Conservation (phyloP, 495 filamentous ascomycete genomes). For the Penicillium roqueforti region DNA sequence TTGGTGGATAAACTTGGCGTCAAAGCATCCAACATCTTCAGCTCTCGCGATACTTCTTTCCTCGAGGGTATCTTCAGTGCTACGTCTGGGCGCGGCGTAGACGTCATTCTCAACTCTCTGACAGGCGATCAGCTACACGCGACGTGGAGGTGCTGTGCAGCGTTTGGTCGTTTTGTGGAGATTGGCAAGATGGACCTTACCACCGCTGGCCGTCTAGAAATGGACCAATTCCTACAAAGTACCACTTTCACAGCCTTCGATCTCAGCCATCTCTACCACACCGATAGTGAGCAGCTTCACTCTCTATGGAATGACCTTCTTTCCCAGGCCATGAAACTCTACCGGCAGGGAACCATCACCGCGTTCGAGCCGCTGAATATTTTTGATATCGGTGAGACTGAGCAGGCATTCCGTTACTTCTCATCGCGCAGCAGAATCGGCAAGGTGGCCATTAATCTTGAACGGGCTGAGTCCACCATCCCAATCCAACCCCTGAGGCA, state of each 20-base stretch:
- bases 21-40: background rate
- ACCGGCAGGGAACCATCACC: too few relatives aligned
- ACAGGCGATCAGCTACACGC: background rate
- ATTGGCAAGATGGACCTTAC: background rate
- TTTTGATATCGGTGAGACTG: too few relatives aligned
- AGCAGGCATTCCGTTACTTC: too few relatives aligned
- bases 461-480: too few relatives aligned
- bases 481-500: too few relatives aligned
- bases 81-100: background rate
- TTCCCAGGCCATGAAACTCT: background rate
- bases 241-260: background rate
- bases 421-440: too few relatives aligned
- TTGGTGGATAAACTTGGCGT: background rate
- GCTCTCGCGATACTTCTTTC: background rate
- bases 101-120: background rate
- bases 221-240: background rate
- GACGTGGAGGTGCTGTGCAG: background rate
- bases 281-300: background rate
- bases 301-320: background rate
- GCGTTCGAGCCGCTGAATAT: too few relatives aligned
- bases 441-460: too few relatives aligned
- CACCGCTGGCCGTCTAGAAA: background rate
- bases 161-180: background rate
- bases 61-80: background rate
- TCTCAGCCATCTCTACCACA: background rate